Conservation (phyloP, 192 early-diverging fungal species). For the Geosiphon pyriformis region DNA sequence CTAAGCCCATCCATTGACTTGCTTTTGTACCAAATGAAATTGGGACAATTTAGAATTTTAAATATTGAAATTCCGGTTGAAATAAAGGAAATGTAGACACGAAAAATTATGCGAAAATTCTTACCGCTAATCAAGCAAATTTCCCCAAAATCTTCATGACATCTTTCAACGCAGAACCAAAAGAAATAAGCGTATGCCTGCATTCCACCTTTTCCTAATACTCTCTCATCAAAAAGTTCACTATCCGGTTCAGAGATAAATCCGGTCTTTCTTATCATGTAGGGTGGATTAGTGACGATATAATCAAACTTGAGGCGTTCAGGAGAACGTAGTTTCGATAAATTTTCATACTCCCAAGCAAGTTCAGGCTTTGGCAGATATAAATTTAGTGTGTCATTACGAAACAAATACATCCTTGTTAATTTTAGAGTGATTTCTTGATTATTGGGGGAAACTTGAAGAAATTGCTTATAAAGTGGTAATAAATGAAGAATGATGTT, state of each 20-base stretch:
- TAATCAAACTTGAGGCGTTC: constrained; percentile 43
- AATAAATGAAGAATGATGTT: constrained; percentile 45
- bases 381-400: constrained; percentile 50
- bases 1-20: constrained; percentile 56
- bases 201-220: constrained; percentile 45
- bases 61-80: background rate
- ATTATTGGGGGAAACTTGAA: background rate
- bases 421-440: constrained; percentile 19
- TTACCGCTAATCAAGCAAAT: constrained; percentile 50
- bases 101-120: no score
- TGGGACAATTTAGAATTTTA: no score
- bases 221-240: constrained; percentile 42
- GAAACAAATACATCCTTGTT: constrained; percentile 39
- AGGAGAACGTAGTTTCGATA: constrained; percentile 37
- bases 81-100: background rate
- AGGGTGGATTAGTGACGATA: constrained; percentile 58
- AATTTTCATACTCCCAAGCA: constrained; percentile 39
- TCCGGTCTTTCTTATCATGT: constrained; percentile 55
- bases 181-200: constrained; percentile 58
- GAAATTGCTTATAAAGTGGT: constrained; percentile 38
- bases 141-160: constrained; percentile 37
- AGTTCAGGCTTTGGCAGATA: constrained; percentile 28
- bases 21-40: constrained; percentile 29
- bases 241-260: constrained; percentile 46
- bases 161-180: constrained; percentile 49